phyloP scores from a whole-genome alignment of 2,329 filamentous ascomycete genomes.

The Podosphaera leucotricha region DNA sequence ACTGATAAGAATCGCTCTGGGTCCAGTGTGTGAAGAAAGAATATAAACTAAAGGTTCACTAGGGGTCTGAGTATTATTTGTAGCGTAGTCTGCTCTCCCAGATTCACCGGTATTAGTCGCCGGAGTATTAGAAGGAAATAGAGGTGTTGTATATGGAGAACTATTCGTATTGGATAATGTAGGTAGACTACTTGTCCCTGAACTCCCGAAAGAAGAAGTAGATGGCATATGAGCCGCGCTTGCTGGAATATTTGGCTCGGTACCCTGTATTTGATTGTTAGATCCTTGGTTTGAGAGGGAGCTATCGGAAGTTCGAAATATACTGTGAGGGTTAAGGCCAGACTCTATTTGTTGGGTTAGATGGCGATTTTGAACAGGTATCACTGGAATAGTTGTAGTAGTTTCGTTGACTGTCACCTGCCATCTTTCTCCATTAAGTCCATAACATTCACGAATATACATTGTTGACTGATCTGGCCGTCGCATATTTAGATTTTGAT shows the following conservation, averaged over 20 bases:
- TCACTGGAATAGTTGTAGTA: constrained; percentile 9
- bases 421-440: constrained; percentile 28
- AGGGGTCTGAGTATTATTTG: constrained; percentile 3
- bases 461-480: constrained; percentile 19
- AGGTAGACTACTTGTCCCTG: constrained; percentile 3
- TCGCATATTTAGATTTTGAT: constrained; percentile 13
- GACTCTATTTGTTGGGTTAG: constrained; percentile 5
- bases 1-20: constrained; percentile 32
- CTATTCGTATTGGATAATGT: constrained; percentile 3
- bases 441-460: constrained; percentile 24
- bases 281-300: constrained; percentile 5
- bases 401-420: constrained; percentile 27
- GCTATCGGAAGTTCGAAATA: constrained; percentile 11
- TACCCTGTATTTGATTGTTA: constrained; percentile 7
- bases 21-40: constrained; percentile 34
- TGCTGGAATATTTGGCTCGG: constrained; percentile 6
- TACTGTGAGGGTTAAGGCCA: constrained; percentile 10
- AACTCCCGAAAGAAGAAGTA: constrained; percentile 3
- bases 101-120: not conserved
- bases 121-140: not conserved
- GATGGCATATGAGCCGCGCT: constrained; percentile 1
- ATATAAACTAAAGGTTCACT: constrained; percentile 31
- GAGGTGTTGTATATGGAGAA: constrained; percentile 4
- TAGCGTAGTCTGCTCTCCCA: constrained; percentile 2
- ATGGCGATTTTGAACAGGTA: constrained; percentile 5